These are phyloP conservation scores for Globisporangium cystogenes DNA, from an alignment of 352 stramenopile genomes.

Conservation along the genomic window DNA sequence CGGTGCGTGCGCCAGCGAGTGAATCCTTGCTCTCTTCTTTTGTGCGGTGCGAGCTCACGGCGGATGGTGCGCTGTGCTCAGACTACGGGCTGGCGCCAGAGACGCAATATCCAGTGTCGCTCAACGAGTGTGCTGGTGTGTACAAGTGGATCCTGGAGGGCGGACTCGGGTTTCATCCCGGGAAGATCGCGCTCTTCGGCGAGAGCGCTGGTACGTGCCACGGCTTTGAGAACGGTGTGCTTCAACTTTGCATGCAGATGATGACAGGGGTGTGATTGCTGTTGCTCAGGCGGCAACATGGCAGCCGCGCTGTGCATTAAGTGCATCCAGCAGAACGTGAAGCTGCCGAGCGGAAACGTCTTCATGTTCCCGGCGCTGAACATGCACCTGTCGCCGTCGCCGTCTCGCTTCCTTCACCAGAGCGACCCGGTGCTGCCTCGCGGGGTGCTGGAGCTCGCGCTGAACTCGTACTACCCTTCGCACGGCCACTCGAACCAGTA, in stretches of 20 bases:
- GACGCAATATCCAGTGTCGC: constrained; percentile 70
- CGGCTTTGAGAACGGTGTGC: neutral
- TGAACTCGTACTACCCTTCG: constrained; percentile 83
- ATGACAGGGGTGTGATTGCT: neutral
- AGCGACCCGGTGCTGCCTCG: constrained; percentile 82
- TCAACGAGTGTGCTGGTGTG: constrained; percentile 75
- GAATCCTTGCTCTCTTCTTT: neutral
- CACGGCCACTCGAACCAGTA: constrained; percentile 84
- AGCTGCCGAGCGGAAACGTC: constrained; percentile 73
- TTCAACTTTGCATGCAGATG: neutral
- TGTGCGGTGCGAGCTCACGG: constrained; percentile 4
- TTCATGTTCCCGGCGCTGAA: constrained; percentile 90
- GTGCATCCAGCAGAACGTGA: constrained; percentile 74
- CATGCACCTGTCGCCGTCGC: constrained; percentile 81
- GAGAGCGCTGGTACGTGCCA: constrained; percentile 66
- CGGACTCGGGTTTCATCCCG: constrained; percentile 64
- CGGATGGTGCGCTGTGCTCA: constrained; percentile 14
- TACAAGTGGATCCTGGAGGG: constrained; percentile 84
- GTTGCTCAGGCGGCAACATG: constrained; percentile 68
- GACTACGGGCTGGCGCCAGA: constrained; percentile 83
- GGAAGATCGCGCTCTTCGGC: constrained; percentile 71
- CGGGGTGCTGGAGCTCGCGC: constrained; percentile 69
- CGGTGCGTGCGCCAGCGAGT: constrained; percentile 27
- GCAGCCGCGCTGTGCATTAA: constrained; percentile 78
- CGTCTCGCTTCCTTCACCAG: constrained; percentile 84